A percentile compares a stretch with the other conserved stretches of the same genome.
Evolutionary conservation across 345 rosid genomes (phyloP).

Genomic region (Rubroshorea leprosula): DNA sequence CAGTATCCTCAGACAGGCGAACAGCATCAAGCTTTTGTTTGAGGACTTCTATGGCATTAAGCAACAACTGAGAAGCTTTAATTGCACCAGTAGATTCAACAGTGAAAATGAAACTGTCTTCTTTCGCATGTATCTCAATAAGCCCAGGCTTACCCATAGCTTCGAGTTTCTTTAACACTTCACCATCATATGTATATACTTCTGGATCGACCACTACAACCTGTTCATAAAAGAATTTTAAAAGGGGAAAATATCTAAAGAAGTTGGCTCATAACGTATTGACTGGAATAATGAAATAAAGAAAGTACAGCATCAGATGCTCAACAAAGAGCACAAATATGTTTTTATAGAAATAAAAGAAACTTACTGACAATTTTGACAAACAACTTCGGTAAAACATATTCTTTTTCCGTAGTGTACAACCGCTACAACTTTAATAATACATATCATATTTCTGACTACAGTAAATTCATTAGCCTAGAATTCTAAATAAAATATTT

Average conservation of each 20-base stretch:
- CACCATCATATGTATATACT: conserved; percentile 89
- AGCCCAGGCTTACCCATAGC: conserved; percentile 93
- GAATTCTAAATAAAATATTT: background rate
- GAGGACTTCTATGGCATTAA: conserved; percentile 79
- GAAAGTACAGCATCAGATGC: background rate
- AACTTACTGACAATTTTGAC: background rate
- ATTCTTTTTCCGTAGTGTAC: background rate
- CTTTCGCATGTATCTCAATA: conserved; percentile 74
- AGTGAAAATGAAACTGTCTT: conserved; percentile 82
- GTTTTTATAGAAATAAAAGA: background rate
- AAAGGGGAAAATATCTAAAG: background rate
- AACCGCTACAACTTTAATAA: too few species aligned
- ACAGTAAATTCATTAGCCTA: background rate
- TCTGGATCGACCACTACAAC: conserved; percentile 79
- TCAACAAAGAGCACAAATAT: too few species aligned
- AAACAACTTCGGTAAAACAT: background rate
- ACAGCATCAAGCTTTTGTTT: conserved; percentile 92
- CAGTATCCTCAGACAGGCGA: conserved; percentile 85
- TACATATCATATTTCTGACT: background rate
- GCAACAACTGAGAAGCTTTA: conserved; percentile 81
- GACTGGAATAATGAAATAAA: background rate
- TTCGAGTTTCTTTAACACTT: conserved; percentile 82
- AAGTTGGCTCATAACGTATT: background rate
- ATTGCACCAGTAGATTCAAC: conserved; percentile 92
- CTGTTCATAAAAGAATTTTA: conserved; percentile 24